A percentile compares a stretch with the other conserved stretches of the same genome.
Evolutionary conservation across 179 eudicot species (phyloP).

Genomic region (Corrigiola litoralis): DNA sequence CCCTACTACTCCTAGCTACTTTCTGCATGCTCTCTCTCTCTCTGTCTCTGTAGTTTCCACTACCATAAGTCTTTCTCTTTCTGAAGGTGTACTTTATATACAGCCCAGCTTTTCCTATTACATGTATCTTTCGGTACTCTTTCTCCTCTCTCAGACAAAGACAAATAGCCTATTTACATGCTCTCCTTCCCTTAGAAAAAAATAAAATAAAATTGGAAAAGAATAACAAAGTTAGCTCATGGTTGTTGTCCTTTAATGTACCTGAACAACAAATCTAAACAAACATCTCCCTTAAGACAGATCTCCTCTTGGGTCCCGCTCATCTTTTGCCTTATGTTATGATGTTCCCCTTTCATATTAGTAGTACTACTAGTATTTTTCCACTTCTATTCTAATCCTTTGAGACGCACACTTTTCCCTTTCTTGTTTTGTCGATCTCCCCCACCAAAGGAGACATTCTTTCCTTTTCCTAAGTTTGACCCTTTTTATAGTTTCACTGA

Average conservation of each 20-base stretch:
- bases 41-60: too few relatives aligned
- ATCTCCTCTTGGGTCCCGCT: constrained; percentile 9
- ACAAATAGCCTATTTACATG: constrained; percentile 5
- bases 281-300: neutral
- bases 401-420: neutral
- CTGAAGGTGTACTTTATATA: too few relatives aligned
- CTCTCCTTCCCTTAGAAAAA: neutral
- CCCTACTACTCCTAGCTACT: too few relatives aligned
- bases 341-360: neutral
- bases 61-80: too few relatives aligned
- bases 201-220: neutral
- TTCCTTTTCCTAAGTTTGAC: neutral
- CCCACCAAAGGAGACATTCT: neutral
- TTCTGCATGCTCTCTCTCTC: too few relatives aligned
- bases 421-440: neutral
- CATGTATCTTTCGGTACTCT: too few relatives aligned
- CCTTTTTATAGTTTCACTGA: neutral
- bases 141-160: neutral
- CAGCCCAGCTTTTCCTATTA: too few relatives aligned
- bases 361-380: neutral
- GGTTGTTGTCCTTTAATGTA: constrained; percentile 8
- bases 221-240: neutral
- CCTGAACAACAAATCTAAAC: neutral
- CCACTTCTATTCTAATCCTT: neutral
- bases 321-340: neutral